phyloP scores from a whole-genome alignment of 768 basidiomycete species.

The Vararia minispora region DNA sequence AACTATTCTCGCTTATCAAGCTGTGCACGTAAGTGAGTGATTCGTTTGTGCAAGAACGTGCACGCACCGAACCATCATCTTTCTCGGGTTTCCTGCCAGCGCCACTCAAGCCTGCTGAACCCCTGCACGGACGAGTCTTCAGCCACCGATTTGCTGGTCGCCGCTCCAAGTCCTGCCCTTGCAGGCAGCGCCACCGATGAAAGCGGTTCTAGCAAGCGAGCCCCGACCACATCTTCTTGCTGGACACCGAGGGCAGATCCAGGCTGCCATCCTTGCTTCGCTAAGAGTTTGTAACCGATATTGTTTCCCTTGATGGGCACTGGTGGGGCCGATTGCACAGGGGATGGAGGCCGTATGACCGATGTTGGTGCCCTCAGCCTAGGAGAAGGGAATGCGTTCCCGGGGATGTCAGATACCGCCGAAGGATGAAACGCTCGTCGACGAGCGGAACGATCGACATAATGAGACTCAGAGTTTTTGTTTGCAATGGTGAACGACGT shows the following conservation, averaged over 20 bases:
- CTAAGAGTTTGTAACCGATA: constrained; percentile 55
- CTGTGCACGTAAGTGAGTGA: too few relatives aligned
- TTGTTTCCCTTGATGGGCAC: constrained; percentile 44
- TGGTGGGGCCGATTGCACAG: constrained; percentile 29
- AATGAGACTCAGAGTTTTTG: constrained; percentile 16
- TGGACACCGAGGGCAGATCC: constrained; percentile 40
- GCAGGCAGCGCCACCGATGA: too few relatives aligned
- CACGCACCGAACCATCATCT: too few relatives aligned
- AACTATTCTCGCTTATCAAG: too few relatives aligned
- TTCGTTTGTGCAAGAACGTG: too few relatives aligned
- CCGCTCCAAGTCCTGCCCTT: too few relatives aligned
- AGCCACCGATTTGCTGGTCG: too few relatives aligned
- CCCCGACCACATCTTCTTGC: constrained; percentile 13
- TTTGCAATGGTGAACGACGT: not conserved
- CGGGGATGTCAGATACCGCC: constrained; percentile 42
- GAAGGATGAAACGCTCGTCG: constrained; percentile 48
- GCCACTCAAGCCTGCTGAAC: too few relatives aligned
- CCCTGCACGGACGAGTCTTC: too few relatives aligned
- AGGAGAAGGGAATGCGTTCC: constrained; percentile 21
- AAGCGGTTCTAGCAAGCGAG: too few relatives aligned
- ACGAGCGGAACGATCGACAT: constrained; percentile 63
- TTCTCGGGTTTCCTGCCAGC: too few relatives aligned
- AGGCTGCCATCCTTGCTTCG: constrained; percentile 71
- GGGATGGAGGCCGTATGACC: constrained; percentile 7
- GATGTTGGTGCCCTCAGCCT: constrained; percentile 5